A percentile compares a stretch with the other conserved stretches of the same genome.
Conservation (phyloP, 768 basidiomycete genomes). For the Leccinum barrowsii region DNA sequence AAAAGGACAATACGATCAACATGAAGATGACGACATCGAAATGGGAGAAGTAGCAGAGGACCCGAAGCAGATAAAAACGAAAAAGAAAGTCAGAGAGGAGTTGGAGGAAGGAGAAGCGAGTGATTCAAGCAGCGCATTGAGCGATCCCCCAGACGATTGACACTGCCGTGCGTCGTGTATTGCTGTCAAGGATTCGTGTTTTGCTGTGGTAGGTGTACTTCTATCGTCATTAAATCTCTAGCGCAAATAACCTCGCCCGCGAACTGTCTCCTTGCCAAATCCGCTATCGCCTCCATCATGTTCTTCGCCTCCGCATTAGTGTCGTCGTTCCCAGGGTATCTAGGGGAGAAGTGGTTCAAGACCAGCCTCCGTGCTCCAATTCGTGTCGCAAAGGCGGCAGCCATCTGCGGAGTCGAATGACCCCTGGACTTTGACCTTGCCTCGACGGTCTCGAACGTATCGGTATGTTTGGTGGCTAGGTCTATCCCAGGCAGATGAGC, state of each 20-base stretch:
- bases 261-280: constrained; percentile 52
- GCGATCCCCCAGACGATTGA: constrained; percentile 67
- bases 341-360: constrained; percentile 83
- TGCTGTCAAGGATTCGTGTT: constrained; percentile 9
- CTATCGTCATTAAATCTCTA: constrained; percentile 69
- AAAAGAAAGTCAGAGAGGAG: constrained; percentile 63
- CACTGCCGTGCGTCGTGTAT: background rate
- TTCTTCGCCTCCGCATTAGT: constrained; percentile 42
- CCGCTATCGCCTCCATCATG: constrained; percentile 62
- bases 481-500: constrained; percentile 72
- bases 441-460: constrained; percentile 62
- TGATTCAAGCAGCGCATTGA: constrained; percentile 72
- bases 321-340: constrained; percentile 69
- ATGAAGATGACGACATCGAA: constrained; percentile 69
- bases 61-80: constrained; percentile 42
- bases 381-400: constrained; percentile 70
- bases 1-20: constrained; percentile 23
- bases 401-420: constrained; percentile 92
- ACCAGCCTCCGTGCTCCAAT: constrained; percentile 61
- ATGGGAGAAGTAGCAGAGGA: constrained; percentile 90
- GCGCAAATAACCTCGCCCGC: constrained; percentile 64
- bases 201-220: constrained; percentile 41
- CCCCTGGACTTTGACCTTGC: constrained; percentile 68
- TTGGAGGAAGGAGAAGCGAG: constrained; percentile 86
- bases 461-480: constrained; percentile 50